These are phyloP conservation scores for Eutrema japonicum DNA, from an alignment of 345 rosid genomes.

Conservation along the genomic window DNA sequence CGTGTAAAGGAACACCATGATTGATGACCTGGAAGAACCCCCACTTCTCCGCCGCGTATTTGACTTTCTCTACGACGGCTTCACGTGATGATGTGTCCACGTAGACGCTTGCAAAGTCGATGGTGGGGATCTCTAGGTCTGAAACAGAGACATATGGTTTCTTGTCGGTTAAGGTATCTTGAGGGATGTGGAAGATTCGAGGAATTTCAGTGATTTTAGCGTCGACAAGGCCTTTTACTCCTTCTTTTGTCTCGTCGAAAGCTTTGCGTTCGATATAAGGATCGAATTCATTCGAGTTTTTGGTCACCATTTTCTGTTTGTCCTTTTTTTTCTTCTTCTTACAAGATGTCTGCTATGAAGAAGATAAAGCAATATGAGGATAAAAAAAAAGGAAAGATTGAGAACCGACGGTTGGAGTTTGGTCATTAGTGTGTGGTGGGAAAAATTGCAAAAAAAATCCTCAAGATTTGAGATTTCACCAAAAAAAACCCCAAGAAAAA, in stretches of 20 bases:
- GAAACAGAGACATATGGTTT: constrained; percentile 6
- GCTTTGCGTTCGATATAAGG: constrained; percentile 3
- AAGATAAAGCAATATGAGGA: not conserved
- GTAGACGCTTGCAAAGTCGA: constrained; percentile 44
- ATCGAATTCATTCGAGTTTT: constrained; percentile 3
- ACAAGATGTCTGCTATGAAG: not conserved
- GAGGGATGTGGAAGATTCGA: constrained; percentile 35
- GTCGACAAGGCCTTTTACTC: constrained; percentile 49
- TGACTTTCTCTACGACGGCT: constrained; percentile 38
- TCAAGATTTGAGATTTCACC: no score
- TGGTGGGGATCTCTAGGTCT: constrained; percentile 43
- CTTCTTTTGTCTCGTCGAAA: constrained; percentile 42
- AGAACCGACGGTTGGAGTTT: not conserved
- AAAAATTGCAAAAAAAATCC: no score
- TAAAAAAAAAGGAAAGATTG: not conserved
- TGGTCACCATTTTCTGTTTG: not conserved
- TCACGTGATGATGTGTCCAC: constrained; percentile 5
- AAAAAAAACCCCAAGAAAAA: no score
- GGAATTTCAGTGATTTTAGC: constrained; percentile 41
- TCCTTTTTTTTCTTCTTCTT: not conserved
- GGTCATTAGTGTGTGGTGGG: not conserved
- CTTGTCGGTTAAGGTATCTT: constrained; percentile 20
- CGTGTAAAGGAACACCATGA: constrained; percentile 48
- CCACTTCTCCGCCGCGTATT: constrained; percentile 36
- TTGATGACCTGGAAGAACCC: constrained; percentile 59